Conservation (phyloP, 495 filamentous ascomycete genomes). For the Parachaetomium inaequale region DNA sequence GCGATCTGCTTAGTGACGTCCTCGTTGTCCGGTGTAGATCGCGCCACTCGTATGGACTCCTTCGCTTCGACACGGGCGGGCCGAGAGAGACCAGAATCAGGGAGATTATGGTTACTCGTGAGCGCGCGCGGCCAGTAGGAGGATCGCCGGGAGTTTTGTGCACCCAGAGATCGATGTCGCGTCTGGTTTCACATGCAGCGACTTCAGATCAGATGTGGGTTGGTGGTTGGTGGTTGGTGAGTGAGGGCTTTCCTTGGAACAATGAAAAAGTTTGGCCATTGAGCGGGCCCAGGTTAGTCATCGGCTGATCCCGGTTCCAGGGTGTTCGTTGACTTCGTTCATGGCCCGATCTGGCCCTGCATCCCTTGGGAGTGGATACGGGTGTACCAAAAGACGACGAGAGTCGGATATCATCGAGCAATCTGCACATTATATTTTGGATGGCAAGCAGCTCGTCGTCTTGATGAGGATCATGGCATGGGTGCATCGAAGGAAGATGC, state of each 20-base stretch:
- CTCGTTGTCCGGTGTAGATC: background rate
- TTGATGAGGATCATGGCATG: background rate
- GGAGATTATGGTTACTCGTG: conserved; percentile 6
- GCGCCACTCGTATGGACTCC: background rate
- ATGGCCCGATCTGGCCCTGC: background rate
- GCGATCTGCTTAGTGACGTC: conserved; percentile 7
- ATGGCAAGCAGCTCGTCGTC: too few species aligned
- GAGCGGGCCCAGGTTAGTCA: conserved; percentile 6
- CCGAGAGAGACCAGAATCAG: conserved; percentile 5
- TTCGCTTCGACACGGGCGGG: background rate
- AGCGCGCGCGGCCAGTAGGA: background rate
- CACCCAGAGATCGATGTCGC: background rate
- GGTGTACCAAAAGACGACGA: too few species aligned
- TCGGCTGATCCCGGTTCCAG: background rate
- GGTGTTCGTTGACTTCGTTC: too few species aligned
- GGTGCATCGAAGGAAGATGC: conserved; percentile 3
- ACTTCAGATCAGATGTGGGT: background rate
- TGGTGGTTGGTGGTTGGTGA: background rate
- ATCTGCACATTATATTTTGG: too few species aligned
- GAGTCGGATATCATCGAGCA: too few species aligned
- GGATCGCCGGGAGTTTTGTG: background rate
- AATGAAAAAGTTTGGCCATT: conserved; percentile 16
- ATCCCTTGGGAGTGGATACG: background rate
- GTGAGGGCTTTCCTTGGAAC: conserved; percentile 19
- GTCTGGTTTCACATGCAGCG: conserved; percentile 3